These are phyloP conservation scores for Martiniozyma asiatica DNA, from an alignment of 1,139 yeast species.

Conservation along the genomic window DNA sequence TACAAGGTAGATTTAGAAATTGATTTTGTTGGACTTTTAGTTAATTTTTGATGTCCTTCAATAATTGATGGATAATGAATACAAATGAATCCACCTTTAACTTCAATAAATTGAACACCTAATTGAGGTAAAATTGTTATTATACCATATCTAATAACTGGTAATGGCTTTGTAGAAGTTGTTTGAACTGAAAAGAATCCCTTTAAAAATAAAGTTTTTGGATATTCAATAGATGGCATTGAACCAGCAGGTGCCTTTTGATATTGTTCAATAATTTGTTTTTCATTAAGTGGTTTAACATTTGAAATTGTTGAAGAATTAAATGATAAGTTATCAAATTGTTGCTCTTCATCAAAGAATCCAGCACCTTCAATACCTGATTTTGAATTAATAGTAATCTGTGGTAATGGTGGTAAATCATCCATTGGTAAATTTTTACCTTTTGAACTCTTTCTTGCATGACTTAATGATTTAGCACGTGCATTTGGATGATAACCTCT, in stretches of 20 bases:
- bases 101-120: constrained; percentile 79
- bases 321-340: constrained; percentile 5
- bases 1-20: constrained; percentile 5
- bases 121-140: constrained; percentile 65
- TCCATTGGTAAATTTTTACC: constrained; percentile 9
- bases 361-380: constrained; percentile 27
- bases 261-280: constrained; percentile 54
- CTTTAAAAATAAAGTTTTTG: constrained; percentile 81
- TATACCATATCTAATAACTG: constrained; percentile 77
- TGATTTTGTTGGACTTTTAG: constrained; percentile 7
- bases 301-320: constrained; percentile 13
- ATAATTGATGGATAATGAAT: constrained; percentile 46
- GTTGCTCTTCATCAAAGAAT: constrained; percentile 55
- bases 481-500: constrained; percentile 61
- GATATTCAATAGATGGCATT: constrained; percentile 92
- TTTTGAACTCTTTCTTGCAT: constrained; percentile 53
- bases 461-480: constrained; percentile 82
- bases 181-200: constrained; percentile 95
- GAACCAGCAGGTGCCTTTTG: constrained; percentile 60
- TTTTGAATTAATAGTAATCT: constrained; percentile 17
- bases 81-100: constrained; percentile 90
- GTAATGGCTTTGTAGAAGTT: constrained; percentile 85
- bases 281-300: constrained; percentile 35
- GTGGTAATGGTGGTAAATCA: constrained; percentile 40
- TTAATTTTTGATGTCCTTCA: constrained; percentile 7